Conservation (phyloP, 108 stramenopile genomes). For the Nitzschia sp. region DNA sequence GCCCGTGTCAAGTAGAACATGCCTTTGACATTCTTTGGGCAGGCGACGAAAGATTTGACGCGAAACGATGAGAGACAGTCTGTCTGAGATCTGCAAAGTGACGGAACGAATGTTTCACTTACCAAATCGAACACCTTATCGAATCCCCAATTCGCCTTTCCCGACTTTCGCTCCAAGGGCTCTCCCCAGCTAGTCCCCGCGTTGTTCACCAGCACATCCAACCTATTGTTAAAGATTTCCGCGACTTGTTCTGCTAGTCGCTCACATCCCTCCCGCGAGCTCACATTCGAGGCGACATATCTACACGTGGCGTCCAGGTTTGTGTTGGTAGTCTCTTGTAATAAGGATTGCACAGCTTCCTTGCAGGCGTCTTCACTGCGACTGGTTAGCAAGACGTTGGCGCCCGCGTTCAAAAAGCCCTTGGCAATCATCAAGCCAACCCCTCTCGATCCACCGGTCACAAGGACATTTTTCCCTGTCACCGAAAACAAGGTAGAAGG, state of each 20-base stretch:
- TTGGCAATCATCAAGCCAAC: constrained; percentile 92
- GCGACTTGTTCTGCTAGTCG: constrained; percentile 61
- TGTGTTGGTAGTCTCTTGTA: not conserved
- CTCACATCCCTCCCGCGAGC: constrained; percentile 81
- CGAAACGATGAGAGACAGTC: not conserved
- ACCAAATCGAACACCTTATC: constrained; percentile 89
- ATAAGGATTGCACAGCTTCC: constrained; percentile 58
- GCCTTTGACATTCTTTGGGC: constrained; percentile 82
- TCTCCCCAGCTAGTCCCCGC: constrained; percentile 73
- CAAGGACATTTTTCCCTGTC: constrained; percentile 78
- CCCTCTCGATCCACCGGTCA: constrained; percentile 90
- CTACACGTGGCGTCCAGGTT: constrained; percentile 18
- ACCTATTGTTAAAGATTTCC: constrained; percentile 55
- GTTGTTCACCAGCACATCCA: constrained; percentile 88
- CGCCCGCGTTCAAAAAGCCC: constrained; percentile 72
- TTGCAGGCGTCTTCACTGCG: constrained; percentile 78
- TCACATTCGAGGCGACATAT: constrained; percentile 79
- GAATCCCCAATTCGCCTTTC: constrained; percentile 92
- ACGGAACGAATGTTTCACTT: not conserved
- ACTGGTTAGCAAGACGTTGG: constrained; percentile 84
- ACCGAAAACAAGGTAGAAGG: constrained; percentile 46
- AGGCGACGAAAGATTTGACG: not conserved
- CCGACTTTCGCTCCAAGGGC: constrained; percentile 71
- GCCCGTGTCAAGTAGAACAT: constrained; percentile 88
- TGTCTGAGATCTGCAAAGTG: not conserved